These are phyloP conservation scores for Solanum tarijense DNA, from an alignment of 257 asterid genomes.

Conservation along the genomic window DNA sequence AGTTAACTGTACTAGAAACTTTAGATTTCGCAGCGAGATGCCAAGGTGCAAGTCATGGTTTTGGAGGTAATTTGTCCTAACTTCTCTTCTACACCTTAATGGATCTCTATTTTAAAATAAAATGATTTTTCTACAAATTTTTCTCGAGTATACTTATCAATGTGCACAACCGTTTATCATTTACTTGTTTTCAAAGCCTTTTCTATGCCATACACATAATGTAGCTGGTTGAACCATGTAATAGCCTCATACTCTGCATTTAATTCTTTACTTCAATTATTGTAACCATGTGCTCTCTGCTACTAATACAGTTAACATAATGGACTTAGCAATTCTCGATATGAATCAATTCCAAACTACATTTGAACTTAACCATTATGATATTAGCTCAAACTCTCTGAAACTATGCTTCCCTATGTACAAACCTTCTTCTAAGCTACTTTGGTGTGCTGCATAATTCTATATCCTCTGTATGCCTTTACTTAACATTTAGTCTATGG, in stretches of 20 bases:
- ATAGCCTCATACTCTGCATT: background rate
- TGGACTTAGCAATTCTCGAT: background rate
- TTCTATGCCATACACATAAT: background rate
- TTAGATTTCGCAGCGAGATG: conserved; percentile 79
- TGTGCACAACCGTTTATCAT: background rate
- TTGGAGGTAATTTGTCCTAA: conserved; percentile 35
- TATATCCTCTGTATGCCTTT: background rate
- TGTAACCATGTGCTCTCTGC: background rate
- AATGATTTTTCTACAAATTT: background rate
- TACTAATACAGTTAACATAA: background rate
- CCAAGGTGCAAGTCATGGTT: conserved; percentile 76
- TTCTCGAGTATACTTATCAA: background rate
- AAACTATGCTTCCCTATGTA: background rate
- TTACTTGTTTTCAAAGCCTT: background rate
- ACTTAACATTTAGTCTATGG: background rate
- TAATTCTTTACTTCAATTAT: too few relatives aligned
- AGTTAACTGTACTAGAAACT: conserved; percentile 78
- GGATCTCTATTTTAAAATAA: background rate
- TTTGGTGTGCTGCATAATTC: background rate
- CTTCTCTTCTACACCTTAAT: background rate
- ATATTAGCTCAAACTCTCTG: background rate
- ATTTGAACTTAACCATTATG: background rate
- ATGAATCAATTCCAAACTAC: background rate
- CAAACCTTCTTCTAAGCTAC: background rate
- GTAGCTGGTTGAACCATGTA: background rate